A percentile compares a stretch with the other conserved stretches of the same genome.
phyloP scores from a whole-genome alignment of 441 rosid species.

The Corymbia citriodora region DNA sequence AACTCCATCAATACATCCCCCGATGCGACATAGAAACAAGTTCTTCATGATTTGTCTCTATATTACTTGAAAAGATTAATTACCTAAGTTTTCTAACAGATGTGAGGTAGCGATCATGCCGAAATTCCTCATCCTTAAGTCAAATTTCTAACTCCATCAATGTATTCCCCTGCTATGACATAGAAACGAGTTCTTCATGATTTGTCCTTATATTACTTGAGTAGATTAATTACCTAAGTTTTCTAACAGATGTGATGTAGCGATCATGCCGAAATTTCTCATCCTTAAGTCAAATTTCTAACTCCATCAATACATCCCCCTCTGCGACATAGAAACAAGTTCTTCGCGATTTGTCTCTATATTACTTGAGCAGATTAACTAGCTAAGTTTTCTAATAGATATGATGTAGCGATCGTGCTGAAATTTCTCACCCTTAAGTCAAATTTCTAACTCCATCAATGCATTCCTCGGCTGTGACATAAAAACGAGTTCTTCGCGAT shows the following conservation, averaged over 20 bases:
- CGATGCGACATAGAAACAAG: background rate
- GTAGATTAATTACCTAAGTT: background rate
- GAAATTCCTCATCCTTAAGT: background rate
- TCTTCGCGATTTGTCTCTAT: background rate
- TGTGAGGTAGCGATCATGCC: too few relatives aligned
- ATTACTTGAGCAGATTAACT: too few relatives aligned
- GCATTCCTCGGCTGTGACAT: too few relatives aligned
- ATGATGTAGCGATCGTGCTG: too few relatives aligned
- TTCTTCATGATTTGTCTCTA: background rate
- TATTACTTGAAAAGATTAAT: too few relatives aligned
- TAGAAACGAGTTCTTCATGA: background rate
- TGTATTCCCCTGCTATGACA: background rate
- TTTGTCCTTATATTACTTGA: background rate
- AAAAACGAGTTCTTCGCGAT: too few relatives aligned
- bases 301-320: too few relatives aligned
- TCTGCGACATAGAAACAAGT: background rate
- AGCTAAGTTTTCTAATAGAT: background rate
- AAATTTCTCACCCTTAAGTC: too few relatives aligned
- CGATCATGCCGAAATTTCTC: too few relatives aligned
- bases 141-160: background rate
- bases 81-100: background rate
- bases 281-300: too few relatives aligned
- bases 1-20: background rate
- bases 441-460: too few relatives aligned
- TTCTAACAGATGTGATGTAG: too few relatives aligned